Conservation (phyloP, 2,329 filamentous ascomycete species). For the Arthroderma sp. region DNA sequence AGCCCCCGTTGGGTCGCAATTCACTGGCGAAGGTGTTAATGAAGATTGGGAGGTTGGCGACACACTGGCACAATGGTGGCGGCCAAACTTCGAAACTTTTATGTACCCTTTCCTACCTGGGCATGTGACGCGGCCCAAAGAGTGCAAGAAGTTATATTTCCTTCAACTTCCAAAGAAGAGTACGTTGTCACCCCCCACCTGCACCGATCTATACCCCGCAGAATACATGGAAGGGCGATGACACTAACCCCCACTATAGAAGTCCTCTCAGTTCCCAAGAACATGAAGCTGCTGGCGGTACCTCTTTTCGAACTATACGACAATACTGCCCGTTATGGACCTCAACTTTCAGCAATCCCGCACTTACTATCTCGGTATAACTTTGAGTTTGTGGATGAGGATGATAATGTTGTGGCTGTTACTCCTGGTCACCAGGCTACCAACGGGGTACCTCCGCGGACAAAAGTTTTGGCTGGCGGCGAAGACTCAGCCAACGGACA, state of each 20-base stretch:
- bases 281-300: slow-evolving; percentile 97
- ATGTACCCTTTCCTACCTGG: slow-evolving; percentile 98
- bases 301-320: slow-evolving; percentile 97
- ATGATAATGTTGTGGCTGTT: slow-evolving; percentile 70
- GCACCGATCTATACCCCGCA: neutral
- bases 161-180: slow-evolving; percentile 88
- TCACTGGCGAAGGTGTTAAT: slow-evolving; percentile 73
- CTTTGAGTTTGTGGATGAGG: slow-evolving; percentile 93
- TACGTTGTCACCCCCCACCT: slow-evolving; percentile 37
- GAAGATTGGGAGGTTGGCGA: slow-evolving; percentile 92
- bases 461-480: slow-evolving; percentile 52
- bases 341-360: slow-evolving; percentile 89
- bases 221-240: neutral
- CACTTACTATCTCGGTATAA: slow-evolving; percentile 91
- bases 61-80: slow-evolving; percentile 95
- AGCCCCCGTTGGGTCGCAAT: slow-evolving; percentile 74
- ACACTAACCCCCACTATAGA: slow-evolving; percentile 41
- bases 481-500: slow-evolving; percentile 13
- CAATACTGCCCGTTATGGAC: slow-evolving; percentile 87
- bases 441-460: slow-evolving; percentile 43
- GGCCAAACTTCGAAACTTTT: slow-evolving; percentile 98
- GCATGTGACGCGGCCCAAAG: slow-evolving; percentile 91
- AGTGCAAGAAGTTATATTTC: slow-evolving; percentile 98
- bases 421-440: slow-evolving; percentile 62
- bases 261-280: slow-evolving; percentile 92